Conservation (phyloP, 805 yeast species). For the Huiozyma naganishii region DNA sequence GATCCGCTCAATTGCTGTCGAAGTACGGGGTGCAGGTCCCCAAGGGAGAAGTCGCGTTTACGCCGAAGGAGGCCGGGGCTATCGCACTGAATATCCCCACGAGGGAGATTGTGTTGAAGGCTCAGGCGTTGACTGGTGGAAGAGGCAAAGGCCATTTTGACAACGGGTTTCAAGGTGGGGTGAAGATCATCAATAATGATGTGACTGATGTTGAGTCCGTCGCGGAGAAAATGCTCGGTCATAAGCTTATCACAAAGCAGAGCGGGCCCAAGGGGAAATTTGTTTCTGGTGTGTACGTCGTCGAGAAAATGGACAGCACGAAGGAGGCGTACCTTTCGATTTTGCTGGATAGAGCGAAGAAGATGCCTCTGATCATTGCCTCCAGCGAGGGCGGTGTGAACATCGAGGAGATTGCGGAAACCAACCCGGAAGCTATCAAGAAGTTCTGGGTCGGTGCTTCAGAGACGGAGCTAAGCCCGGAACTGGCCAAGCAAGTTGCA, state of each 20-base stretch:
- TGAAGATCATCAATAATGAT: constrained; percentile 52
- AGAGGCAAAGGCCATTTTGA: constrained; percentile 98
- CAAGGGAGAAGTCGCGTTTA: constrained; percentile 79
- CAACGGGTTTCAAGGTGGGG: constrained; percentile 94
- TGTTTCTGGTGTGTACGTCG: constrained; percentile 92
- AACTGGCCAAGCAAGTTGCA: constrained; percentile 68
- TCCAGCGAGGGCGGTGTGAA: constrained; percentile 99
- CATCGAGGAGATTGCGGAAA: constrained; percentile 95
- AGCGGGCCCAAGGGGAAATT: constrained; percentile 95
- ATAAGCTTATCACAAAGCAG: constrained; percentile 94
- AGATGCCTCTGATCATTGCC: constrained; percentile 87
- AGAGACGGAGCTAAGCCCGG: constrained; percentile 62
- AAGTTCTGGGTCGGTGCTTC: constrained; percentile 71
- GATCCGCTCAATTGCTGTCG: constrained; percentile 81
- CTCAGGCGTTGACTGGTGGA: constrained; percentile 98
- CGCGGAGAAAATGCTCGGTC: constrained; percentile 82
- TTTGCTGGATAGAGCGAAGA: constrained; percentile 85
- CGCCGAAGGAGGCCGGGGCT: constrained; percentile 78
- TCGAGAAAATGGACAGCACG: constrained; percentile 85
- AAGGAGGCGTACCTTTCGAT: constrained; percentile 95
- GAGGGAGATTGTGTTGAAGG: constrained; percentile 83
- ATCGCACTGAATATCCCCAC: constrained; percentile 62
- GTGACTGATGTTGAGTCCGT: constrained; percentile 80
- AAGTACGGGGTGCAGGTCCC: constrained; percentile 86
- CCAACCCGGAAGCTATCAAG: constrained; percentile 84